Conservation (phyloP, 2,329 filamentous ascomycete genomes). For the Fusarium sp. region DNA sequence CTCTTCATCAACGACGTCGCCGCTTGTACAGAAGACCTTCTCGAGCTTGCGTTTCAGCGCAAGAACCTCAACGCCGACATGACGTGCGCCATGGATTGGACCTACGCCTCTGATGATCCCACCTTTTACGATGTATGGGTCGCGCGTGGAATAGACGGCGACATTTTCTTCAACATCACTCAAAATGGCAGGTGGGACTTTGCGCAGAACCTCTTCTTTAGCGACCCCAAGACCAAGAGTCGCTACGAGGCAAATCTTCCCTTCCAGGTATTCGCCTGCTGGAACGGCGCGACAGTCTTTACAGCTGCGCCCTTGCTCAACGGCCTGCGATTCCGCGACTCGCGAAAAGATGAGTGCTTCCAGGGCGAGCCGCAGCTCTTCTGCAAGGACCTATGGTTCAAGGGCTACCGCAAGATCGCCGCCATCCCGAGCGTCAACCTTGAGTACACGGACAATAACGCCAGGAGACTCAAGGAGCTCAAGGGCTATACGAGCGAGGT, state of each 20-base stretch:
- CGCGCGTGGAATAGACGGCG: conserved; percentile 59
- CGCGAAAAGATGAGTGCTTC: conserved; percentile 54
- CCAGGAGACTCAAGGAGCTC: conserved; percentile 55
- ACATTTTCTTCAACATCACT: conserved; percentile 63
- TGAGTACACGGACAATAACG: conserved; percentile 58
- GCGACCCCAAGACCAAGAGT: conserved; percentile 49
- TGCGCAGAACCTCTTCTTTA: conserved; percentile 62
- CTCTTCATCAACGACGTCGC: conserved; percentile 64
- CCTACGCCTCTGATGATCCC: conserved; percentile 52
- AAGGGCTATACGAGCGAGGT: conserved; percentile 54
- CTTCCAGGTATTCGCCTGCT: conserved; percentile 68
- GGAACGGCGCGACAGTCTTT: conserved; percentile 64
- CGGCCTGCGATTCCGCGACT: conserved; percentile 56
- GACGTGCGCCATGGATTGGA: conserved; percentile 68
- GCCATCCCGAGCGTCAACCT: conserved; percentile 64
- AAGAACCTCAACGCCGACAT: conserved; percentile 58
- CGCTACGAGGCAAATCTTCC: conserved; percentile 52
- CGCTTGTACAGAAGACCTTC: conserved; percentile 62
- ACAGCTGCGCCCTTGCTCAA: conserved; percentile 57
- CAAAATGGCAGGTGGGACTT: conserved; percentile 58
- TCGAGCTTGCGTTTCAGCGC: conserved; percentile 63
- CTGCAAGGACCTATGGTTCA: conserved; percentile 65
- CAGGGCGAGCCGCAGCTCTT: conserved; percentile 65
- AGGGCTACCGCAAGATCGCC: conserved; percentile 60
- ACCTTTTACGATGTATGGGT: conserved; percentile 67